Evolutionary conservation across 2,329 filamentous ascomycete species (phyloP).

Genomic region (Xylariomycetidae sp.): DNA sequence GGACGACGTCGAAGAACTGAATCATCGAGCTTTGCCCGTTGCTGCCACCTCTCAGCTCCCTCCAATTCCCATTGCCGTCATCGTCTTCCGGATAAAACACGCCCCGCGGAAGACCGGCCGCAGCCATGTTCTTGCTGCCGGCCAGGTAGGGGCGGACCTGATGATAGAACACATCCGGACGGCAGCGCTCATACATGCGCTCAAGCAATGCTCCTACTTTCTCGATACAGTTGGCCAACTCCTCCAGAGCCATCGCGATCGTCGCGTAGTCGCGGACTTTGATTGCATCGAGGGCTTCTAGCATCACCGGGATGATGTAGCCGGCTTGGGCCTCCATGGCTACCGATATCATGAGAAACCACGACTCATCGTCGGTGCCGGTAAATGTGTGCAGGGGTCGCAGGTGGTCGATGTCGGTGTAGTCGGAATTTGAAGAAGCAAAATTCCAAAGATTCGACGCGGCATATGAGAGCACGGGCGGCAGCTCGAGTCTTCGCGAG

Average conservation of each 20-base stretch:
- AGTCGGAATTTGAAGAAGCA: conserved; percentile 47
- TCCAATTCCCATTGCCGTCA: conserved; percentile 60
- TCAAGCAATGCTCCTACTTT: conserved; percentile 64
- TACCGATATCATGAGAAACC: conserved; percentile 88
- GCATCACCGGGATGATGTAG: conserved; percentile 69
- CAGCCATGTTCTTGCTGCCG: conserved; percentile 87
- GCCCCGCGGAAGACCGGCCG: conserved; percentile 75
- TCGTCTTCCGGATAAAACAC: conserved; percentile 75
- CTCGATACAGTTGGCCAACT: conserved; percentile 62
- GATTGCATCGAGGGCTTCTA: conserved; percentile 69
- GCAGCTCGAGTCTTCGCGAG: conserved; percentile 71
- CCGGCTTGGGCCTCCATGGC: conserved; percentile 84
- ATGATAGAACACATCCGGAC: conserved; percentile 85
- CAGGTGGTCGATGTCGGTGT: conserved; percentile 65
- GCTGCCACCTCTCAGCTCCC: conserved; percentile 80
- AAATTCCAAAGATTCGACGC: conserved; percentile 90
- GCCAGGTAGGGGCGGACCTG: conserved; percentile 83
- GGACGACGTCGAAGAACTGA: conserved; percentile 84
- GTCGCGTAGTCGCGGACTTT: conserved; percentile 53
- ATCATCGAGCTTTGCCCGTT: conserved; percentile 92
- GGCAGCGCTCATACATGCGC: conserved; percentile 85
- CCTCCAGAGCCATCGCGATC: conserved; percentile 60
- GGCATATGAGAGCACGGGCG: conserved; percentile 87
- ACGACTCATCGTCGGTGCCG: conserved; percentile 83
- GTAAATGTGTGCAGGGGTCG: conserved; percentile 77